phyloP scores from a whole-genome alignment of 169 alveolate genomes.

The Eimeria necatrix region DNA sequence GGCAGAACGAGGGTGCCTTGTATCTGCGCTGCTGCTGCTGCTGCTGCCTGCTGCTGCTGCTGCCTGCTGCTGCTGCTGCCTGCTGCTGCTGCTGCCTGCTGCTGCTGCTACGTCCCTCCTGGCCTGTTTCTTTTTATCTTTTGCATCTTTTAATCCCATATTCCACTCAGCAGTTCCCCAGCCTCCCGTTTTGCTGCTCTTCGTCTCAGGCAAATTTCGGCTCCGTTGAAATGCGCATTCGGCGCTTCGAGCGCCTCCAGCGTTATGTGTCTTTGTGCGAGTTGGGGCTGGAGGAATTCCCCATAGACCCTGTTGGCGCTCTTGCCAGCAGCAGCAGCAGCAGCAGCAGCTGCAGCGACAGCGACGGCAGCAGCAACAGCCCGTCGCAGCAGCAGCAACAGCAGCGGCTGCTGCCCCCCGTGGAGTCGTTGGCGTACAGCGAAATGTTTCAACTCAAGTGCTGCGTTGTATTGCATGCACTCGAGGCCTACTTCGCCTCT shows the following conservation, averaged over 20 bases:
- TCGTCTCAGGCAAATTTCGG: constrained; percentile 71
- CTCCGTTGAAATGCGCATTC: constrained; percentile 58
- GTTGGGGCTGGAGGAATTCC: constrained; percentile 72
- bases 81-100: too few species aligned
- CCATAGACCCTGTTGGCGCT: constrained; percentile 28
- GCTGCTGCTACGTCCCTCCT: too few species aligned
- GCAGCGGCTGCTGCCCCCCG: constrained; percentile 53
- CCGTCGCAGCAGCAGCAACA: background rate
- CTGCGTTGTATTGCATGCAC: constrained; percentile 59
- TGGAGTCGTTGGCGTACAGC: constrained; percentile 41
- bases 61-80: too few species aligned
- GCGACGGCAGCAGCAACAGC: background rate
- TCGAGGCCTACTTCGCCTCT: constrained; percentile 60
- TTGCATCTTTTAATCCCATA: background rate
- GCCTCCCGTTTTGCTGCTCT: background rate
- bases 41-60: too few species aligned
- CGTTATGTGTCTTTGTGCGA: constrained; percentile 57
- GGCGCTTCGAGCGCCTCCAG: constrained; percentile 79
- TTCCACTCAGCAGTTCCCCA: background rate
- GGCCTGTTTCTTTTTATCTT: too few species aligned
- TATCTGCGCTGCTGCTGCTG: too few species aligned
- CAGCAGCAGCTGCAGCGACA: constrained; percentile 14
- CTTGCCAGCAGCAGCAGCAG: background rate
- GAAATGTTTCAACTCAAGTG: constrained; percentile 70
- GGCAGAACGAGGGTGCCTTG: too few species aligned